Evolutionary conservation across 2,329 filamentous ascomycete species (phyloP).

Genomic region (Ophiostoma pallidulum): DNA sequence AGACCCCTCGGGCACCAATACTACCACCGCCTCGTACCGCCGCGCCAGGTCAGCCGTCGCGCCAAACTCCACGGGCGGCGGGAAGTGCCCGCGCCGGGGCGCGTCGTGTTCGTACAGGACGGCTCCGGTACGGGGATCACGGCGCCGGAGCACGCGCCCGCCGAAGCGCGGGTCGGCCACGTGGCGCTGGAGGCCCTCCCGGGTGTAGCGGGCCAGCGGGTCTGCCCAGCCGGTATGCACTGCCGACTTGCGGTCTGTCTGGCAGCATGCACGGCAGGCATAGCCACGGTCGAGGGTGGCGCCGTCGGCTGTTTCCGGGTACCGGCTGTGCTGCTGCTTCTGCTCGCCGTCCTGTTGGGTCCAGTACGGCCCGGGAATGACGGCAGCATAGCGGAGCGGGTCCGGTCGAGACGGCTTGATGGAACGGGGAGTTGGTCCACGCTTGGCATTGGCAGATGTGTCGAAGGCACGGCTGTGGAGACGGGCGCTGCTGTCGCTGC

Average conservation of each 20-base stretch:
- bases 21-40: conserved; percentile 7
- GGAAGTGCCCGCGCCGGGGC: conserved; percentile 10
- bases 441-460: conserved; percentile 1
- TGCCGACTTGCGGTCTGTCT: conserved; percentile 9
- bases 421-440: neutral
- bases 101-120: conserved; percentile 13
- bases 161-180: conserved; percentile 12
- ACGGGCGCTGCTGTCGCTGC: neutral
- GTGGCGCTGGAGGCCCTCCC: conserved; percentile 11
- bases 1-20: conserved; percentile 6
- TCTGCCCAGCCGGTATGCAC: conserved; percentile 15
- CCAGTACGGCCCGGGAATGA: conserved; percentile 16
- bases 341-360: neutral
- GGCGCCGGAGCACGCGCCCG: conserved; percentile 13
- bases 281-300: conserved; percentile 11
- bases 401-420: conserved; percentile 3
- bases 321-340: too few relatives aligned
- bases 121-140: neutral
- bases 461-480: too few relatives aligned
- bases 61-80: conserved; percentile 14
- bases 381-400: conserved; percentile 15
- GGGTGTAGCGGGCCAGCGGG: conserved; percentile 15
- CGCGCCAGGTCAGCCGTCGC: conserved; percentile 14
- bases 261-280: conserved; percentile 14
- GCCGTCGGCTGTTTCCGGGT: neutral